These are phyloP conservation scores for Inga laurina DNA, from an alignment of 306 rosid species.

Conservation along the genomic window DNA sequence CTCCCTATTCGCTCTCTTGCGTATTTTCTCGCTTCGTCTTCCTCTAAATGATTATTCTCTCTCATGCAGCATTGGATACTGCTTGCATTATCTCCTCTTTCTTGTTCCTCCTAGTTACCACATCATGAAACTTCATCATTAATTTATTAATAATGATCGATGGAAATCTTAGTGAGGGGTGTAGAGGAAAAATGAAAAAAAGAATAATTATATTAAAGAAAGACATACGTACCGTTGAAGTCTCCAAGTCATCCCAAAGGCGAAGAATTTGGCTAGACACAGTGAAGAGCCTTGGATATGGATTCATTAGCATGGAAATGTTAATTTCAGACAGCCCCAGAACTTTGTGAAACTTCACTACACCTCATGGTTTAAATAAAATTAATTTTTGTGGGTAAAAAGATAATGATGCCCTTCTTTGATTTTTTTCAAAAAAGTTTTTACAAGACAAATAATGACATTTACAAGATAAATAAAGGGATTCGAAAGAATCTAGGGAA, in stretches of 20 bases:
- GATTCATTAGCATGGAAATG: slow-evolving; percentile 36
- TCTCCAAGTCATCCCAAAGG: slow-evolving; percentile 54
- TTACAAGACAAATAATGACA: no score
- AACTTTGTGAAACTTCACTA: no score
- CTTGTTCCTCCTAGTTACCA: slow-evolving; percentile 31
- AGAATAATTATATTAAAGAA: not conserved
- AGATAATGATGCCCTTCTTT: no score
- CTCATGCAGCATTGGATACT: slow-evolving; percentile 41
- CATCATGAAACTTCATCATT: not conserved
- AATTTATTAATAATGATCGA: not conserved
- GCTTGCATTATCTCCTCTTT: slow-evolving; percentile 47
- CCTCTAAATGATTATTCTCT: slow-evolving; percentile 27
- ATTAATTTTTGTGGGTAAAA: no score
- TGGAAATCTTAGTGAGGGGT: no score
- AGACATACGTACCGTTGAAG: slow-evolving; percentile 34
- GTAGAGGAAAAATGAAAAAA: not conserved
- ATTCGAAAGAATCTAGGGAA: no score
- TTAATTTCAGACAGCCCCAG: not conserved
- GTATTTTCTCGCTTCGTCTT: slow-evolving; percentile 38
- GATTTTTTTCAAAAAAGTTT: no score
- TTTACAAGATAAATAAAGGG: no score
- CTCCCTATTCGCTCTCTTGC: slow-evolving; percentile 30
- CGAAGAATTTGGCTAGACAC: slow-evolving; percentile 50
- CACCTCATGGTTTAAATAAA: no score
- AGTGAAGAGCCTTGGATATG: slow-evolving; percentile 46